Evolutionary conservation across 73 alveolate genomes (phyloP).

Genomic region (Effrenium voratum): DNA sequence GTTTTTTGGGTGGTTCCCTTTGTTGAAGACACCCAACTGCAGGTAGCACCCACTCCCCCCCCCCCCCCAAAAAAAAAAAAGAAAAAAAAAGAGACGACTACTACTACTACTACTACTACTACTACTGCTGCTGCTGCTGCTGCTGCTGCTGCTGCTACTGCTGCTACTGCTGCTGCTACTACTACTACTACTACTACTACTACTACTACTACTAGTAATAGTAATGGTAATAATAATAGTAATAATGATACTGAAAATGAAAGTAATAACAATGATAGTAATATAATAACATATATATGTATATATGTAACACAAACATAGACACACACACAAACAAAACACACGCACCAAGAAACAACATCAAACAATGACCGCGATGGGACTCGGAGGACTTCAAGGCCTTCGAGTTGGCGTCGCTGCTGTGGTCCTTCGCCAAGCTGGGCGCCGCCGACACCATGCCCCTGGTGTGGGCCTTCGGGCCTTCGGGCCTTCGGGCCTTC

Average conservation of each 20-base stretch:
- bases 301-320: neutral
- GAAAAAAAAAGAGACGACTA: too few relatives aligned
- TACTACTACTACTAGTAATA: too few relatives aligned
- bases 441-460: slow-evolving; percentile 73
- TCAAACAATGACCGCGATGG: neutral
- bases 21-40: too few relatives aligned
- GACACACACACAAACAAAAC: neutral
- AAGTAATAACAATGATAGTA: neutral
- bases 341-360: neutral
- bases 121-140: too few relatives aligned
- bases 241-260: neutral
- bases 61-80: too few relatives aligned
- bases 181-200: too few relatives aligned
- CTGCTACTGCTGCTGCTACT: too few relatives aligned
- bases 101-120: too few relatives aligned
- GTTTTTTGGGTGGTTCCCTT: too few relatives aligned
- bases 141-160: too few relatives aligned
- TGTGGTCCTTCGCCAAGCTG: slow-evolving; percentile 75
- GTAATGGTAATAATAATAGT: too few relatives aligned
- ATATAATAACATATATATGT: neutral
- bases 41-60: too few relatives aligned
- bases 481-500: neutral
- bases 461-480: neutral
- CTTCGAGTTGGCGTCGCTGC: slow-evolving; percentile 51
- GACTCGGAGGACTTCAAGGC: slow-evolving; percentile 33